These are phyloP conservation scores for Fraxinus anomala DNA, from an alignment of 257 asterid genomes.

Conservation along the genomic window DNA sequence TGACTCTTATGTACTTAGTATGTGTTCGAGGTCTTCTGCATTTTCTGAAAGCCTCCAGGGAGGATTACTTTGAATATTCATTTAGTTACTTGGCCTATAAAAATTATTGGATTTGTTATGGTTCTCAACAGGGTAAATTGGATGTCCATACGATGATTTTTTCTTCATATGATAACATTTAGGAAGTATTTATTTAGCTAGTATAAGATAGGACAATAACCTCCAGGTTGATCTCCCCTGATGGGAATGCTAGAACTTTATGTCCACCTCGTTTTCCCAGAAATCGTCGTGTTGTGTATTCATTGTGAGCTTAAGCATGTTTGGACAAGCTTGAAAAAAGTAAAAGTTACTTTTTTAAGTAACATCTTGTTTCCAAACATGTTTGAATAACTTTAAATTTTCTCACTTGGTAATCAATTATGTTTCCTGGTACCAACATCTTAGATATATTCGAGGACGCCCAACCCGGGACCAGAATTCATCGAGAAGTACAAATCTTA, in stretches of 20 bases:
- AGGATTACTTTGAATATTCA: background rate
- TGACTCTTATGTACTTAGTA: background rate
- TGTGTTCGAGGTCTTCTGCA: background rate
- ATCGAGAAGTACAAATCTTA: slow-evolving; percentile 69
- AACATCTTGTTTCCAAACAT: background rate
- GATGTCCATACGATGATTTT: background rate
- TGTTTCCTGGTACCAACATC: background rate
- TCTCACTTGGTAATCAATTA: no score
- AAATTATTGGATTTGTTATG: background rate
- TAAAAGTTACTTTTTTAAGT: background rate
- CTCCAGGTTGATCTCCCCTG: background rate
- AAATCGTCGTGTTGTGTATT: background rate
- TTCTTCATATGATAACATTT: background rate
- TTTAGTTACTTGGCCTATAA: background rate
- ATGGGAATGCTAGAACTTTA: background rate
- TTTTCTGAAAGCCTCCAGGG: slow-evolving; percentile 3
- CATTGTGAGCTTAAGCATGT: background rate
- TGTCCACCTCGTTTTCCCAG: background rate
- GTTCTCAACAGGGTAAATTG: background rate
- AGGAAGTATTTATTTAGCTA: no score
- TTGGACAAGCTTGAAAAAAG: background rate
- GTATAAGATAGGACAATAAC: background rate
- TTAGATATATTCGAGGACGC: slow-evolving; percentile 90
- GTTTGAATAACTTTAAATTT: background rate
- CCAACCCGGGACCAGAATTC: slow-evolving; percentile 78